phyloP scores from a whole-genome alignment of 768 basidiomycete genomes.

The Fomitopsis serialis region DNA sequence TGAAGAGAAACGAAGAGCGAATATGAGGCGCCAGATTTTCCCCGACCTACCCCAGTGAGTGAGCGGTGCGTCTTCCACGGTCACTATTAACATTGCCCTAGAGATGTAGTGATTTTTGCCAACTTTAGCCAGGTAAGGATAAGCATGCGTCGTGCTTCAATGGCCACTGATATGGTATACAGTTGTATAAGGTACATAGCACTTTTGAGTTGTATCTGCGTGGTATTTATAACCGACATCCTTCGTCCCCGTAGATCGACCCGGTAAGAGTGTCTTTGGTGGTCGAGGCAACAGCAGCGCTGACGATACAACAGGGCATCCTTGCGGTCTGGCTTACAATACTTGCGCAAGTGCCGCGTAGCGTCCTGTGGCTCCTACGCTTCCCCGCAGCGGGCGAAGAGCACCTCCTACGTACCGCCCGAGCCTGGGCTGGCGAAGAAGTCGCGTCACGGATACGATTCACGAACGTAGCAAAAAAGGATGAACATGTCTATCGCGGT shows the following conservation, averaged over 20 bases:
- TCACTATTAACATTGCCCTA: conserved; percentile 10
- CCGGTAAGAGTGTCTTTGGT: conserved; percentile 3
- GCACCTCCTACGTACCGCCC: conserved; percentile 37
- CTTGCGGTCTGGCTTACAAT: conserved; percentile 47
- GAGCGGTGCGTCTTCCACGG: not conserved
- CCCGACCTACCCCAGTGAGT: conserved; percentile 38
- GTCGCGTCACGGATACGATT: conserved; percentile 41
- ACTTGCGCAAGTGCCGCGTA: conserved; percentile 35
- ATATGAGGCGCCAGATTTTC: conserved; percentile 34
- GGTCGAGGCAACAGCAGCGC: not conserved
- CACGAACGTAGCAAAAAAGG: conserved; percentile 44
- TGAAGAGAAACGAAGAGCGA: conserved; percentile 33
- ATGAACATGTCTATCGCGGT: conserved; percentile 38
- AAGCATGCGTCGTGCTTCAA: not conserved
- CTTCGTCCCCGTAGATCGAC: conserved; percentile 14
- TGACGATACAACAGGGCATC: conserved; percentile 21
- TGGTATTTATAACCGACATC: not conserved
- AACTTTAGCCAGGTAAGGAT: conserved; percentile 44
- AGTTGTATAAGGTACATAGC: conserved; percentile 41
- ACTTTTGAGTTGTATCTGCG: not conserved
- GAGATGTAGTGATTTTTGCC: conserved; percentile 42
- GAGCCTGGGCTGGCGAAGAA: conserved; percentile 39
- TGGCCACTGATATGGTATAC: not conserved
- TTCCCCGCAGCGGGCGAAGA: conserved; percentile 44
- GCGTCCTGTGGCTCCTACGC: conserved; percentile 49